Evolutionary conservation across 2,329 filamentous ascomycete genomes (phyloP), one percentile per base, ranked within the genome.

Genomic region (Phialophora expanda): DNA sequence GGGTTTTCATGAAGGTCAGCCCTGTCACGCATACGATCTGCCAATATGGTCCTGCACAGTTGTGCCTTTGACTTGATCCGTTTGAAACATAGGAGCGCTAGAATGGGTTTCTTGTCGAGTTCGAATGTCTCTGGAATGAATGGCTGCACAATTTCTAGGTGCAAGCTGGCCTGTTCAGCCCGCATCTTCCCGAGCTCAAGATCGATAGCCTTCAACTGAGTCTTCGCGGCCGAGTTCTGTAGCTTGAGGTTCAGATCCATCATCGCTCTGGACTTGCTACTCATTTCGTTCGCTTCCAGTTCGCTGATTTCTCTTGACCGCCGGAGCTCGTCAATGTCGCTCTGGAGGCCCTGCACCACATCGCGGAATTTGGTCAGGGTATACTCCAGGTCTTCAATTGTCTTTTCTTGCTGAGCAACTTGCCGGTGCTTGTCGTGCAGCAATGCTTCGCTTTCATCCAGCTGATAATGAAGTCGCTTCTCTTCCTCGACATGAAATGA

Each of bases 191-290:
- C 87, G 64, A 98, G 82, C 76, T 98, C 93, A 32, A 97, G 84
- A 71, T 97, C 93, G 68, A 99, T 96, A 0, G 93, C 93, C 81
- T 97, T 98, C 74, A 92, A 89, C 76, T 97, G 94, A 2, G 94
- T 90, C 81, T 97, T 97, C 48, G 92, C 87, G 11, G 93, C 93
- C 12, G 93, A 96, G 63, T 91, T 86, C 75, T 97, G 94, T 51
- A 99, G 85, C 79, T 96, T 96, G 85, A 94, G 87, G 78, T 98
- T 98, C 54, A 99, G 85, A 74, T 99, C 94, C 87, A 97, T 91
- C 90, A 99, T 96, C 61, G 94, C 93, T 69, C 93, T 88, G 53
- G 94, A 96, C 68, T 92, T 90, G 73, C 87, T 91, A 70, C 89
- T 93, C 62, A 98, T 86, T 76, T 98, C 92, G 76, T 93, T 93